Evolutionary conservation across 1,284 basidiomycete genomes (phyloP), one percentile per base, ranked within the genome.

Genomic region (Lentinula novae-zelandiae): DNA sequence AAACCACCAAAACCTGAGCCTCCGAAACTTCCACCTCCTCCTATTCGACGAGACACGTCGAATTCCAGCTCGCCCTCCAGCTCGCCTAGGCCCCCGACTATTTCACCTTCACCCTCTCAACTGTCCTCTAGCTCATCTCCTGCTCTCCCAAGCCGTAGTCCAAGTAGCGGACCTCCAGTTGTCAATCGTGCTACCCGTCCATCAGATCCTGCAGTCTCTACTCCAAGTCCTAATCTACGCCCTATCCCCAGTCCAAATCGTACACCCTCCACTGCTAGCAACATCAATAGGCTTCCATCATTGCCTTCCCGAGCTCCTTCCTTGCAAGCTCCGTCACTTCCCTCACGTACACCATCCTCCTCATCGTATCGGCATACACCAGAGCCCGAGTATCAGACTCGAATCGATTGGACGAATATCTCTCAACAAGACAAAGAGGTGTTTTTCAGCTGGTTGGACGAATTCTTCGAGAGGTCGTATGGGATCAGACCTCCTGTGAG

Each of bases 381-480:
- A 13, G 58, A 63, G 7, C 33, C 34, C 7, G 40, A 54, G 27
- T 33, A 53, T 9, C 66, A 63, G 50, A 82, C 57, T 9, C 66
- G 63, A 51, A 82, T 92, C 34, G 85, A 90, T 68, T 92, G 90
- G 90, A 69, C 76, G 3, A 84, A 89, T 69, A 75, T 92, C 48
- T 81, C 83, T 0, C 66, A 69, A 7, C 77, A 84, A 67, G 90
- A 93, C 67, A 93, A 91, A 69, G 72, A 83, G 38, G 81, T 75
- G 15, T 86, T 93, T 68, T 93, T 93, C 70, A 72, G 72, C 57
- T 90, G 88, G 85, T 74, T 93, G 15, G 90, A 93, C 68, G 88
- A 90, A 68, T 92, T 87, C 72, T 92, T 92, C 67, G 78, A 80
- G 17, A 76, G 77, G 46, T 77, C 75, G 59, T 67, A 64, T 57